Evolutionary conservation across 176 grass and related monocot genomes (phyloP).

Genomic region (Saccharum officinarum): DNA sequence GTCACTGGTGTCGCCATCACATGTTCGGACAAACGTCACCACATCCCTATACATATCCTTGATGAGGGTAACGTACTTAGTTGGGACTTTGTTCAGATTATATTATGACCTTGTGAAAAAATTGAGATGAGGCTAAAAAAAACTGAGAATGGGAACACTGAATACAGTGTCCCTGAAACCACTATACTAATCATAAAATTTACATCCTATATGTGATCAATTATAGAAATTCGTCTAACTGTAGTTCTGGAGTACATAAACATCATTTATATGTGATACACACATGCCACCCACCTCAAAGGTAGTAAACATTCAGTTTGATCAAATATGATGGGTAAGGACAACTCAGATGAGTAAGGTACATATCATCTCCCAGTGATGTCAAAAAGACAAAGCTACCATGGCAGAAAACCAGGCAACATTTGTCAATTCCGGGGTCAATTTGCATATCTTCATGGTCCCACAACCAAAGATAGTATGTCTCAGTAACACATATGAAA

Average conservation of each 20-base stretch:
- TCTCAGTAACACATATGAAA: not conserved
- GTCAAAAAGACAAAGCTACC: slow-evolving; percentile 54
- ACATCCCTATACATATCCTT: no score
- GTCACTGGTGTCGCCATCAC: no score
- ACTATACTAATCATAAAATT: not conserved
- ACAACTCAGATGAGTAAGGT: slow-evolving; percentile 89
- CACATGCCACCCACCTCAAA: not conserved
- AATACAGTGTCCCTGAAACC: not conserved
- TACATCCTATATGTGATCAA: not conserved
- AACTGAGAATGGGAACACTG: not conserved
- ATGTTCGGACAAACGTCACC: no score
- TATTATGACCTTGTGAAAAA: not conserved
- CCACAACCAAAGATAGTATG: slow-evolving; percentile 23
- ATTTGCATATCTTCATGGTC: slow-evolving; percentile 64
- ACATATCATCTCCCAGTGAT: slow-evolving; percentile 52
- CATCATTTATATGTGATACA: not conserved
- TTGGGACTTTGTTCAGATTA: no score
- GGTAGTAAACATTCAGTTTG: not conserved
- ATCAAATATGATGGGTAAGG: slow-evolving; percentile 13
- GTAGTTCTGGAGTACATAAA: not conserved
- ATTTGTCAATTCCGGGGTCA: slow-evolving; percentile 48
- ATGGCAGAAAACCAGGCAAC: slow-evolving; percentile 48
- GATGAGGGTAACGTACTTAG: no score
- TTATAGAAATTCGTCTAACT: not conserved
- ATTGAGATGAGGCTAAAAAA: not conserved